phyloP scores from a whole-genome alignment of 345 rosid species.

The Brassica nigra region DNA sequence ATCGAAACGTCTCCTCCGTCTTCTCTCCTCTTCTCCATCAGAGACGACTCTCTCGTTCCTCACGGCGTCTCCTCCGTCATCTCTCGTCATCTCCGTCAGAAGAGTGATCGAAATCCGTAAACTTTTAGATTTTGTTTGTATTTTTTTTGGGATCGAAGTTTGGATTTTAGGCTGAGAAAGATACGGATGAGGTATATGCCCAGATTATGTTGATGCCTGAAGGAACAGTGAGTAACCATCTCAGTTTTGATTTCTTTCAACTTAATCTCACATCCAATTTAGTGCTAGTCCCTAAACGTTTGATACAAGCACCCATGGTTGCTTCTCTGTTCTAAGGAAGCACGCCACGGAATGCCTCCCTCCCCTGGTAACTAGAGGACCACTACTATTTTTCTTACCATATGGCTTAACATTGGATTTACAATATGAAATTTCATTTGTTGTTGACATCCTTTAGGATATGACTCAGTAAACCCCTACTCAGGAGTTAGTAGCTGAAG shows the following conservation, averaged over 20 bases:
- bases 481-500: conserved; percentile 49
- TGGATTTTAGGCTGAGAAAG: conserved; percentile 68
- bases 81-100: too few species aligned
- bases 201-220: conserved; percentile 43
- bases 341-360: conserved; percentile 96
- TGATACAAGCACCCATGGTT: conserved; percentile 99
- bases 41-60: too few species aligned
- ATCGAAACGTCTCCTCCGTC: too few species aligned
- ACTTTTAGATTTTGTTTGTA: too few species aligned
- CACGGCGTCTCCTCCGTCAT: too few species aligned
- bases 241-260: conserved; percentile 12
- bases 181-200: conserved; percentile 90
- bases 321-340: conserved; percentile 85
- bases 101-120: too few species aligned
- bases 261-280: not conserved
- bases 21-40: too few species aligned
- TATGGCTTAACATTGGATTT: conserved; percentile 4
- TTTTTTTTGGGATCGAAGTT: too few species aligned
- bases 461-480: conserved; percentile 86
- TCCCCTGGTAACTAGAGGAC: conserved; percentile 58
- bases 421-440: conserved; percentile 13
- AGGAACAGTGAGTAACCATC: conserved; percentile 48
- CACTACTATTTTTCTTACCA: not conserved
- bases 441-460: conserved; percentile 54
- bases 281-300: not conserved